Evolutionary conservation across 768 basidiomycete genomes (phyloP).

Genomic region (Leccinum fibrillosum): DNA sequence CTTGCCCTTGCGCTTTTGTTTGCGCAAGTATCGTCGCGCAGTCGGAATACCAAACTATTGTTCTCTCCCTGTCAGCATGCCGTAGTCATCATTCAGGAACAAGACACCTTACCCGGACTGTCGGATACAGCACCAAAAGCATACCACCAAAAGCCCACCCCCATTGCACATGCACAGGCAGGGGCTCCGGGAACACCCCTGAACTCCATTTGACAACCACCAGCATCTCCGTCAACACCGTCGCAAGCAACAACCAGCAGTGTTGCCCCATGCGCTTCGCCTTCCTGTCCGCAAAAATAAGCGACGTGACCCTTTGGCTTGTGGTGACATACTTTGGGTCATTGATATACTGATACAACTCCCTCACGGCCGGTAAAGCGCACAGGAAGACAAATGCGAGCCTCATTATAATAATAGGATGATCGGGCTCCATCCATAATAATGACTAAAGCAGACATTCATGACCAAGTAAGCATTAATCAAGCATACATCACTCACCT

Average conservation of each 20-base stretch:
- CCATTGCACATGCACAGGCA: conserved; percentile 61
- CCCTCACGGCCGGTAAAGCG: conserved; percentile 81
- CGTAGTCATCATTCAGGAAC: neutral
- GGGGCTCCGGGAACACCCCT: conserved; percentile 61
- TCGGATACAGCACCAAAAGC: conserved; percentile 69
- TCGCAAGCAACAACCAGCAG: conserved; percentile 82
- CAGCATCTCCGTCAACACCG: conserved; percentile 77
- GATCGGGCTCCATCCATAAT: conserved; percentile 89
- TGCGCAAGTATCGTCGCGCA: conserved; percentile 49
- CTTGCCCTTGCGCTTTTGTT: conserved; percentile 30
- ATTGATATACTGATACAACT: conserved; percentile 81
- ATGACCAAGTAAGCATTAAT: conserved; percentile 12
- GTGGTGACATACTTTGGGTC: conserved; percentile 61
- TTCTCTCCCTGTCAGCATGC: conserved; percentile 8
- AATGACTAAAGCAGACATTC: conserved; percentile 40
- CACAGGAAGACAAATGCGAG: conserved; percentile 80
- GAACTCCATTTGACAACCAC: conserved; percentile 82
- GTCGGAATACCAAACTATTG: conserved; percentile 64
- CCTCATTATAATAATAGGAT: conserved; percentile 73
- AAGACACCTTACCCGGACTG: conserved; percentile 50
- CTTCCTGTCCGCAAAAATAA: conserved; percentile 43
- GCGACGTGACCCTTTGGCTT: neutral
- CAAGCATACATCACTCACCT: conserved; percentile 42
- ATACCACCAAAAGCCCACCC: conserved; percentile 60
- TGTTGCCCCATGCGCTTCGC: conserved; percentile 90